Conservation (phyloP, 177 flowering plant species). For the Vitis hybrid region DNA sequence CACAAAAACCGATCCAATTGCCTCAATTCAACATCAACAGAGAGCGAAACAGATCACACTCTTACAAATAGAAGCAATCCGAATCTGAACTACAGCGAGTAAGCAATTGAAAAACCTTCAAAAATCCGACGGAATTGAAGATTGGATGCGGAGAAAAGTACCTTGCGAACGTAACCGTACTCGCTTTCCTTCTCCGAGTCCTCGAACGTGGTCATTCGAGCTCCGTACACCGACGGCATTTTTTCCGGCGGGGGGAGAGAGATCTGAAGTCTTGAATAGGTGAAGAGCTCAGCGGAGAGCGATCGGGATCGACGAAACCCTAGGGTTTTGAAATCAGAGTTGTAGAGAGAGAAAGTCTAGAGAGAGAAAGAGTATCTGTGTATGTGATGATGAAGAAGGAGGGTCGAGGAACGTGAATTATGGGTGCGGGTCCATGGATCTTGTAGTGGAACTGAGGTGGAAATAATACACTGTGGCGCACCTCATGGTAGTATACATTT, state of each 20-base stretch:
- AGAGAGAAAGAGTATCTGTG: neutral
- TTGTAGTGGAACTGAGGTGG: too few relatives aligned
- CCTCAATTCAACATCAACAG: neutral
- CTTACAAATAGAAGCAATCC: neutral
- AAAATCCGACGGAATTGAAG: neutral
- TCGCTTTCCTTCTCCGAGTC: constrained; percentile 98
- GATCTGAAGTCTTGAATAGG: neutral
- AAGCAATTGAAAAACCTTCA: neutral
- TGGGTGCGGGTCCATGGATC: neutral
- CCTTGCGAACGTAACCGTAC: constrained; percentile 99
- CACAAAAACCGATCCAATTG: neutral
- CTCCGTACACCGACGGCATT: constrained; percentile 83
- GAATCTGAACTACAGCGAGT: too few relatives aligned
- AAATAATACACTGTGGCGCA: too few relatives aligned
- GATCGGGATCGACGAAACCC: neutral
- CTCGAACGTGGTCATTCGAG: constrained; percentile 87
- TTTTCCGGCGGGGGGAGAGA: constrained; percentile 8
- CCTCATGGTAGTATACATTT: too few relatives aligned
- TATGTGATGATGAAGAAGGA: neutral
- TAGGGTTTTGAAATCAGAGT: neutral
- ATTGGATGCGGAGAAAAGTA: constrained; percentile 12
- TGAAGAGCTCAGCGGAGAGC: neutral
- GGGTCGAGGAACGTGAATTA: neutral
- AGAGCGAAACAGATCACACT: neutral
- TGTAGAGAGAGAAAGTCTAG: neutral